Base-by-base conservation (phyloP, 768 basidiomycete genomes). In the Kwoniella heveanensis region DNA sequence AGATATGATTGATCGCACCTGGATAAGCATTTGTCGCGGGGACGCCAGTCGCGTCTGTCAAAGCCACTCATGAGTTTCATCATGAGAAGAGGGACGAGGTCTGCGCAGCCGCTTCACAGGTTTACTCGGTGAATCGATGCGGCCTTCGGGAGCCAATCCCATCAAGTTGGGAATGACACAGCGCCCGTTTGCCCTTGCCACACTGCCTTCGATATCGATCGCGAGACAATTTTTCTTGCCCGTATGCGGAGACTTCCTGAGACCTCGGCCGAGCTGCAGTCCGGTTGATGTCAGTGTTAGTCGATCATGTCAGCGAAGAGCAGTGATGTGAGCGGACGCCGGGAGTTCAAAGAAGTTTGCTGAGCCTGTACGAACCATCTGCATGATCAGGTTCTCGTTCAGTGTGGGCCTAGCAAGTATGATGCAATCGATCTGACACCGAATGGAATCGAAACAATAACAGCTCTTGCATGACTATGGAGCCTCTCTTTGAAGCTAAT, bases 231-330 rank as follows among this genome's bases (percentile, higher is more conserved):
- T 87, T 48, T 77, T 68, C 79, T 98, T 98, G 56, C 87, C 89
- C 0, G 90, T 92, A 6, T 73, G 74, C 9, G 90, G 89, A 36
- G 90, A 93, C 30, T 89, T 84, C 64, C 94, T 84, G 86, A 97
- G 90, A 26, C 94, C 94, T 62, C 94, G 85, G 2, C 94, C 94
- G 63, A 96, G 90, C 92, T 93, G 32, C n/a, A n/a, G n/a, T n/a
- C n/a, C n/a, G n/a, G n/a, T n/a, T n/a, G n/a, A n/a, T n/a, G n/a
- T n/a, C n/a, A n/a, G n/a, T n/a, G n/a, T n/a, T n/a, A n/a, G n/a
- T n/a, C n/a, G n/a, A n/a, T n/a, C n/a, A n/a, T n/a, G n/a, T n/a
- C n/a, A n/a, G n/a, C n/a, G n/a, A n/a, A n/a, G n/a, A n/a, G n/a
- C n/a, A n/a, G n/a, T n/a, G n/a, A n/a, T n/a, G n/a, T n/a, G n/a